Base-by-base conservation (phyloP, 306 rosid species). In the Trifolium repens region DNA sequence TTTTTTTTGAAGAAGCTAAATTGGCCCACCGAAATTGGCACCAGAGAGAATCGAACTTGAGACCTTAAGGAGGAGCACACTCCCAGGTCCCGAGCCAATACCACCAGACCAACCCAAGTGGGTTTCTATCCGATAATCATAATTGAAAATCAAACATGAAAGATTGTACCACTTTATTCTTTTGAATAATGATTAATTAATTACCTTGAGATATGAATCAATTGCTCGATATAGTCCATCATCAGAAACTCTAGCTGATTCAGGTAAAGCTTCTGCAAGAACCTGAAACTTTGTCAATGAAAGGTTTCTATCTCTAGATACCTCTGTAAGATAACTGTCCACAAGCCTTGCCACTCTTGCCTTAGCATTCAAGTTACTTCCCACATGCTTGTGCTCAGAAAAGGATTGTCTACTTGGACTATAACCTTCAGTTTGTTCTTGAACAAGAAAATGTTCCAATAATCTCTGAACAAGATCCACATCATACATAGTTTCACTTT, bases 191-290 rank as follows among this genome's bases (percentile, higher is more conserved):
- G 62, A 62, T 22, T 15, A 63, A 53, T 78, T 32, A 32, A 37
- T 37, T 86, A 92, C 99, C 96, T 92, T 94, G 16, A 94, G 98
- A 85, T 96, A 96, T 60, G 99, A 96, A 83, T 96, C 99, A 16
- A 96, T 76, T 53, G 99, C 99, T 79, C 99, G 80, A 73, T 94
- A 94, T 57, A 92, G 98, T 77, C 99, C 99, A 81, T 94, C 99
- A 70, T 94, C 99, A 60, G 91, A 92, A 42, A 89, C 88, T 81
- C 99, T 82, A 61, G 99, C 96, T 60, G 96, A 85, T 65, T 92
- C 98, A 9, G 99, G 99, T 86, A 96, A 83, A 58, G 99, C 96
- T 85, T 96, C 99, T 0, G 97, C 99, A 37, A 96, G 92, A n/a
- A 91, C 99, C 88, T 96, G 99, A 85, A 96, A 96, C 82, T 94